Conservation (phyloP, 495 filamentous ascomycete species). For the Trichocladium uniseriatum region DNA sequence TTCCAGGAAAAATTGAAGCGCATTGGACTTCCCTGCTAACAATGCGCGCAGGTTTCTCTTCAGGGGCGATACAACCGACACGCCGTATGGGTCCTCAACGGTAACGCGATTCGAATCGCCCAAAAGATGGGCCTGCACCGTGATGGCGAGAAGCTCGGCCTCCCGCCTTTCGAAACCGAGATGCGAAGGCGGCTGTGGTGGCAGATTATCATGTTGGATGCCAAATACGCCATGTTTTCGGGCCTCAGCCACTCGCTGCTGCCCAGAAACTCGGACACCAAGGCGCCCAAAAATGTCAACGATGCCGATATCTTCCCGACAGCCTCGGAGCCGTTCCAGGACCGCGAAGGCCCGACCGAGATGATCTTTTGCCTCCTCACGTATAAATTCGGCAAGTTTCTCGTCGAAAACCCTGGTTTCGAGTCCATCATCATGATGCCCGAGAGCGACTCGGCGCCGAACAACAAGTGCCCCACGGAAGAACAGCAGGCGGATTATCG, state of each 20-base stretch:
- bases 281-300: constrained; percentile 44
- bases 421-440: constrained; percentile 36
- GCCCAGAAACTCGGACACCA: constrained; percentile 40
- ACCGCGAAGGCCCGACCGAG: constrained; percentile 51
- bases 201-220: constrained; percentile 61
- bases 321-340: constrained; percentile 45
- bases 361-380: constrained; percentile 59
- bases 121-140: constrained; percentile 66
- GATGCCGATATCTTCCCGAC: constrained; percentile 50
- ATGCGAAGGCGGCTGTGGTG: constrained; percentile 64
- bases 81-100: constrained; percentile 43
- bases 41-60: constrained; percentile 32
- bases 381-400: constrained; percentile 40
- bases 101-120: constrained; percentile 54
- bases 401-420: constrained; percentile 36
- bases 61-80: constrained; percentile 44
- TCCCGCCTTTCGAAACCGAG: constrained; percentile 58
- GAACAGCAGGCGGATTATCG: constrained; percentile 43
- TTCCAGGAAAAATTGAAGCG: too few species aligned
- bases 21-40: constrained; percentile 11
- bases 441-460: constrained; percentile 11
- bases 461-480: constrained; percentile 14
- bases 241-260: constrained; percentile 51
- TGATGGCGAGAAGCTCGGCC: constrained; percentile 56
- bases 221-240: constrained; percentile 47